Conservation (phyloP, 2,329 filamentous ascomycete species). For the Pyricularia pennisetigena region DNA sequence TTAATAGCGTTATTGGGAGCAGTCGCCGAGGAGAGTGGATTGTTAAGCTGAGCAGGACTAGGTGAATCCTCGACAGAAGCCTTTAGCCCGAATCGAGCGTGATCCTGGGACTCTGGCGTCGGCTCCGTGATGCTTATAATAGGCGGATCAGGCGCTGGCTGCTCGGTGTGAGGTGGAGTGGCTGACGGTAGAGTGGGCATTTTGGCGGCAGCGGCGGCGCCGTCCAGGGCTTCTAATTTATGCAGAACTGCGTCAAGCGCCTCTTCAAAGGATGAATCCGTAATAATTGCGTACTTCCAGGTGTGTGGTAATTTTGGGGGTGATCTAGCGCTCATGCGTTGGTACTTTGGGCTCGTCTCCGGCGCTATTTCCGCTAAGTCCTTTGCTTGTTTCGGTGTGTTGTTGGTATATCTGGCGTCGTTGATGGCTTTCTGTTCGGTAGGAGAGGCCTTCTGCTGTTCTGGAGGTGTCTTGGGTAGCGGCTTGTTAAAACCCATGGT, state of each 20-base stretch:
- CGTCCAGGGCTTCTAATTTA: conserved; percentile 17
- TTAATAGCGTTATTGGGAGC: background rate
- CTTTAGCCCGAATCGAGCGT: background rate
- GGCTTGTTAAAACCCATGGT: conserved; percentile 1
- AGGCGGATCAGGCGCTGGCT: background rate
- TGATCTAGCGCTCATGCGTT: background rate
- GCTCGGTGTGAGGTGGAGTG: background rate
- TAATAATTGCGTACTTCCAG: conserved; percentile 13
- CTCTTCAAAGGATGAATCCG: conserved; percentile 16
- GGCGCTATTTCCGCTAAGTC: background rate
- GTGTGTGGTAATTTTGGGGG: conserved; percentile 12
- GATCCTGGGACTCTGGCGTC: background rate
- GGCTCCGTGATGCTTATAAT: background rate
- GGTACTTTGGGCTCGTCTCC: background rate
- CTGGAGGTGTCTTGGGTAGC: conserved; percentile 1
- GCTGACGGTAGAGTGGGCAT: background rate
- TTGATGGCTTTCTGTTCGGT: background rate
- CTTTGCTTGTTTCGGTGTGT: background rate
- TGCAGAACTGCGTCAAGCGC: conserved; percentile 18
- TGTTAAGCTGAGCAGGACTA: background rate
- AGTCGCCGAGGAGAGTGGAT: background rate
- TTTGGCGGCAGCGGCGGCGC: background rate
- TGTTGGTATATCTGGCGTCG: background rate
- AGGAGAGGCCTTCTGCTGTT: background rate
- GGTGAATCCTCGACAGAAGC: background rate